These are phyloP conservation scores for Myochromella boudieri DNA, from an alignment of 768 basidiomycete genomes.

Conservation along the genomic window DNA sequence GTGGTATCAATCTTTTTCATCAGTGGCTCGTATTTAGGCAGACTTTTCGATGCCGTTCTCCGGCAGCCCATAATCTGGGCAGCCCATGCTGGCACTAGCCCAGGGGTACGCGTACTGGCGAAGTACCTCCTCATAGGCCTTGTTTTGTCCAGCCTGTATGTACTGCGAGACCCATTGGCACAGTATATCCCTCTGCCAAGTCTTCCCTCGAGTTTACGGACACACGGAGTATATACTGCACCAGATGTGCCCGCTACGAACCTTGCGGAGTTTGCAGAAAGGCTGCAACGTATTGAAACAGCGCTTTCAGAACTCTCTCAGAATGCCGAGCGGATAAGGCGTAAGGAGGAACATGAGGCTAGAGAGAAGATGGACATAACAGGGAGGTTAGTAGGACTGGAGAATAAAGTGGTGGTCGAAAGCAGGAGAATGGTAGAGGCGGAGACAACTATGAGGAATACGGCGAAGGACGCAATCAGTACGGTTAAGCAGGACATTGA, in stretches of 20 bases:
- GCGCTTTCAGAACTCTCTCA: conserved; percentile 59
- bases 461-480: conserved; percentile 44
- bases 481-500: conserved; percentile 58
- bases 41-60: conserved; percentile 45
- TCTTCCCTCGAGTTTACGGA: conserved; percentile 18
- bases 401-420: conserved; percentile 44
- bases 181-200: conserved; percentile 29
- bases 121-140: conserved; percentile 45
- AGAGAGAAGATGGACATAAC: conserved; percentile 51
- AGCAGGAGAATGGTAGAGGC: conserved; percentile 47
- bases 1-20: conserved; percentile 39
- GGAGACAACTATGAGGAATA: conserved; percentile 46
- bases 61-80: conserved; percentile 46
- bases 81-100: conserved; percentile 28
- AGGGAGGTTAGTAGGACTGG: conserved; percentile 55
- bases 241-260: conserved; percentile 64
- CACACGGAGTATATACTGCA: conserved; percentile 40
- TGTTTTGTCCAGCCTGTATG: conserved; percentile 45
- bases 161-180: conserved; percentile 35
- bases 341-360: conserved; percentile 52
- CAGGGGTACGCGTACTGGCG: conserved; percentile 24
- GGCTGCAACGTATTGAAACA: conserved; percentile 63
- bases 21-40: conserved; percentile 50
- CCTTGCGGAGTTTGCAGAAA: conserved; percentile 61
- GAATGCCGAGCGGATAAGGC: conserved; percentile 50